Base-by-base conservation (phyloP, 768 basidiomycete genomes). In the Naganishia vaughanmartiniae region DNA sequence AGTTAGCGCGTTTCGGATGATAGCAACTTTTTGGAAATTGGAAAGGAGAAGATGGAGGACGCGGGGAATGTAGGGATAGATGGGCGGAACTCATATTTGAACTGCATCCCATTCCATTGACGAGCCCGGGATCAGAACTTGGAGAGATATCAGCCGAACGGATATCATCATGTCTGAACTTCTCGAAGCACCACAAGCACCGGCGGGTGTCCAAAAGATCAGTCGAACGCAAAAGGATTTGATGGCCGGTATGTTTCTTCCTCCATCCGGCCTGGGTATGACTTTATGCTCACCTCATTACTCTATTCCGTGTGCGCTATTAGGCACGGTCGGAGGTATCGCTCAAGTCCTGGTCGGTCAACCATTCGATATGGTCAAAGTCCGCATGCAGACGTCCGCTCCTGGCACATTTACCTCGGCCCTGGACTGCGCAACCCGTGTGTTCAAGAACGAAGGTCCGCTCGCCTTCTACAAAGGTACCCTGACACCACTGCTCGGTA, bases 401-500 rank as follows among this genome's bases (percentile, higher is more conserved):
- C 87, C 88, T 77, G 93, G 93, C 53, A 95, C 93, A 2, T 95
- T 93, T 82, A 84, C 81, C 55, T 90, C 91, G 71, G 93, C 94
- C 87, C 72, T 94, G 70, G 86, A 93, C 72, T 95, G 93, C 79
- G 93, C 92, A 12, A 87, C 88, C n/a, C 90, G 89, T 60, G 91
- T 97, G 73, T 76, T 97, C 68, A 92, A 87, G 81, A 89, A 92
- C 72, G 93, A 96, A 78, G 93, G 93, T 2, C 92, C 93, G 10
- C 81, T 92, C 65, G 93, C 92, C 2, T 97, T 96, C 83, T 97
- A 95, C 85, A 96, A 96, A 92, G 93, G 93, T 68, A 94, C 93
- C 0, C 82, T 95, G 56, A 90, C 92, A 0, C 93, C 93, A 14
- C 83, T 97, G 14, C 84, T 95, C 24, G 93, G 93, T 53, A 94